A percentile compares a stretch with the other conserved stretches of the same genome.
Evolutionary conservation across 768 basidiomycete species (phyloP).

Genomic region (Boletus rubescentipes): DNA sequence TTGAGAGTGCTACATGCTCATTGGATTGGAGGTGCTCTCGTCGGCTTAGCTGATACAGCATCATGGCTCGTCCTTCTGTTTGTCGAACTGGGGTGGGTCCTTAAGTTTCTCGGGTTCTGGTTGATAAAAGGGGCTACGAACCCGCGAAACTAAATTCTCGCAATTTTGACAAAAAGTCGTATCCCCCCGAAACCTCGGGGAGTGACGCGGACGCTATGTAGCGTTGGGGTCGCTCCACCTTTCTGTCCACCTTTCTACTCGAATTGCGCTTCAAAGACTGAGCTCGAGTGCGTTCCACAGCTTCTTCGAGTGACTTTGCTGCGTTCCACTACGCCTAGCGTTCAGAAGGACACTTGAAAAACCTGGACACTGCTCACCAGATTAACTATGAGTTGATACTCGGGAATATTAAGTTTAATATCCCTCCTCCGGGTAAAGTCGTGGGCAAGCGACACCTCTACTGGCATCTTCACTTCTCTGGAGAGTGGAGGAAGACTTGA

Average conservation of each 20-base stretch:
- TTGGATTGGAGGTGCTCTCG: slow-evolving; percentile 36
- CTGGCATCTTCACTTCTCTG: slow-evolving; percentile 20
- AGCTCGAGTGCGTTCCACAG: slow-evolving; percentile 11
- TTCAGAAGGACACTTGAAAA: neutral
- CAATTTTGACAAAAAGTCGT: slow-evolving; percentile 8
- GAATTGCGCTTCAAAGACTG: neutral
- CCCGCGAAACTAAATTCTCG: slow-evolving; percentile 27
- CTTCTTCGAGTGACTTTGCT: slow-evolving; percentile 37
- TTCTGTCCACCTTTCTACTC: neutral
- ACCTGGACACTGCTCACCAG: slow-evolving; percentile 35
- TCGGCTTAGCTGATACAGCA: slow-evolving; percentile 41
- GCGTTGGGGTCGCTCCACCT: neutral
- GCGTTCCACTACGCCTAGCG: slow-evolving; percentile 41
- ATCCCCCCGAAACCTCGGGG: neutral
- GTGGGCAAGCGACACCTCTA: slow-evolving; percentile 33
- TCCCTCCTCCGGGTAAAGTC: slow-evolving; percentile 36
- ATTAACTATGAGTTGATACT: slow-evolving; percentile 36
- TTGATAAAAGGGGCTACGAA: slow-evolving; percentile 7
- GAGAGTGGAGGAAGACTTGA: slow-evolving; percentile 22
- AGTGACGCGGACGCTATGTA: neutral
- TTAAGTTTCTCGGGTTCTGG: neutral
- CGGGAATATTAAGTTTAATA: slow-evolving; percentile 5
- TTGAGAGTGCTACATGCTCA: slow-evolving; percentile 38
- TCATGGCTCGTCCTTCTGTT: slow-evolving; percentile 52
- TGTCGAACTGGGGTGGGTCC: slow-evolving; percentile 49